phyloP scores from a whole-genome alignment of 352 stramenopile species.

The Phytophthora syringae region DNA sequence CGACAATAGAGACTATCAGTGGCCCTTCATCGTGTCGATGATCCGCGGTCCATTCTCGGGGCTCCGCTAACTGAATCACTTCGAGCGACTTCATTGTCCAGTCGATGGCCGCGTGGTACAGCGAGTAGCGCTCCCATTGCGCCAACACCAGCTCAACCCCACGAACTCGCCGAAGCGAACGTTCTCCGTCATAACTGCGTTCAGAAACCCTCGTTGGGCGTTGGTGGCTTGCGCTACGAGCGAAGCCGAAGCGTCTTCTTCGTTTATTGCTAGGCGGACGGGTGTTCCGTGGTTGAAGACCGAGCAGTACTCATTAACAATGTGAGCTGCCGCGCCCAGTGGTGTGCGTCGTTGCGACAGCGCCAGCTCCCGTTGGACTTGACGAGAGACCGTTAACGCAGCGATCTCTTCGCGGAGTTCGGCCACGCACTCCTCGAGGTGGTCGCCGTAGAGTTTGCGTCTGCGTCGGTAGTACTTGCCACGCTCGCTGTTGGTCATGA shows the following conservation, averaged over 20 bases:
- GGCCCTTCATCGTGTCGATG: slow-evolving; percentile 32
- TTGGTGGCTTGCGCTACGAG: slow-evolving; percentile 21
- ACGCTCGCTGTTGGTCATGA: slow-evolving; percentile 67
- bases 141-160: slow-evolving; percentile 41
- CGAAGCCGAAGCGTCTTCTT: slow-evolving; percentile 8
- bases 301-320: slow-evolving; percentile 52
- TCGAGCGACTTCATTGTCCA: slow-evolving; percentile 48
- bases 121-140: slow-evolving; percentile 59
- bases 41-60: slow-evolving; percentile 11
- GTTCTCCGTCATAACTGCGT: slow-evolving; percentile 39
- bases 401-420: slow-evolving; percentile 54
- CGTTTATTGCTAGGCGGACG: slow-evolving; percentile 41
- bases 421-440: slow-evolving; percentile 43
- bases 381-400: slow-evolving; percentile 28
- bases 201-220: slow-evolving; percentile 41
- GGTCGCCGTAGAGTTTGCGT: slow-evolving; percentile 50
- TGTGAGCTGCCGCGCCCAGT: slow-evolving; percentile 24
- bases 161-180: slow-evolving; percentile 49
- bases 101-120: slow-evolving; percentile 40
- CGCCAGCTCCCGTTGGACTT: slow-evolving; percentile 31
- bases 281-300: slow-evolving; percentile 54
- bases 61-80: slow-evolving; percentile 23
- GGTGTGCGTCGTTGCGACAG: slow-evolving; percentile 24
- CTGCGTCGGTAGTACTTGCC: slow-evolving; percentile 60
- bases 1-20: slow-evolving; percentile 31